A percentile compares a stretch with the other conserved stretches of the same genome.
These are phyloP conservation scores for Sarcomyxa edulis DNA, from an alignment of 768 basidiomycete species.

Conservation along the genomic window DNA sequence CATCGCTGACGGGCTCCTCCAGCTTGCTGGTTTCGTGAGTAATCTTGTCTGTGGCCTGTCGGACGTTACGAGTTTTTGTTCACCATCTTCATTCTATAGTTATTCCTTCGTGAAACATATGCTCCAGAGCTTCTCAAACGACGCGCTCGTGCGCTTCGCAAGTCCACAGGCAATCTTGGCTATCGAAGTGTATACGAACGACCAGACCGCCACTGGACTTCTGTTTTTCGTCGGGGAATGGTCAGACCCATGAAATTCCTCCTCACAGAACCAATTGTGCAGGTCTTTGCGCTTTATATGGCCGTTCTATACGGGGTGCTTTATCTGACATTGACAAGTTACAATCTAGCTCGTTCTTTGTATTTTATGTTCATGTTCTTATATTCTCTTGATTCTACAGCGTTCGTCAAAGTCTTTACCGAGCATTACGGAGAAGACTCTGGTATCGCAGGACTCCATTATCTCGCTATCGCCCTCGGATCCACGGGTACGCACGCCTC, in stretches of 20 bases:
- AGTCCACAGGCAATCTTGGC: conserved; percentile 19
- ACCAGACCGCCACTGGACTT: conserved; percentile 33
- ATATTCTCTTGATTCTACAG: conserved; percentile 23
- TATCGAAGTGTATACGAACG: conserved; percentile 39
- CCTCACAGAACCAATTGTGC: conserved; percentile 53
- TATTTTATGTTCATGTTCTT: background rate
- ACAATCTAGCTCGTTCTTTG: conserved; percentile 5
- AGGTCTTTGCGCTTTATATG: conserved; percentile 53
- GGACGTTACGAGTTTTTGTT: no score
- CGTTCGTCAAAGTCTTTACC: conserved; percentile 49
- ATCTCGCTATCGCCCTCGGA: conserved; percentile 56
- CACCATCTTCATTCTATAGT: conserved; percentile 9
- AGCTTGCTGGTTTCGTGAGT: conserved; percentile 44
- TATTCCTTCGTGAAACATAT: conserved; percentile 33
- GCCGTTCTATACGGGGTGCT: conserved; percentile 52
- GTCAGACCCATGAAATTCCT: conserved; percentile 55
- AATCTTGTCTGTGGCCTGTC: conserved; percentile 25
- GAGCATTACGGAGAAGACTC: conserved; percentile 39
- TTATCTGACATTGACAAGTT: conserved; percentile 34
- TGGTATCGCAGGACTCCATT: conserved; percentile 58
- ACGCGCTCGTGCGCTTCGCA: conserved; percentile 32
- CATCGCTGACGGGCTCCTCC: conserved; percentile 42
- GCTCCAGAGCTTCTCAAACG: conserved; percentile 43
- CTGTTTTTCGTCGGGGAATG: conserved; percentile 41
- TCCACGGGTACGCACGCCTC: conserved; percentile 30